A percentile compares a stretch with the other conserved stretches of the same genome.
Conservation (phyloP, 805 yeast genomes). For the Pichia phayaonensis region DNA sequence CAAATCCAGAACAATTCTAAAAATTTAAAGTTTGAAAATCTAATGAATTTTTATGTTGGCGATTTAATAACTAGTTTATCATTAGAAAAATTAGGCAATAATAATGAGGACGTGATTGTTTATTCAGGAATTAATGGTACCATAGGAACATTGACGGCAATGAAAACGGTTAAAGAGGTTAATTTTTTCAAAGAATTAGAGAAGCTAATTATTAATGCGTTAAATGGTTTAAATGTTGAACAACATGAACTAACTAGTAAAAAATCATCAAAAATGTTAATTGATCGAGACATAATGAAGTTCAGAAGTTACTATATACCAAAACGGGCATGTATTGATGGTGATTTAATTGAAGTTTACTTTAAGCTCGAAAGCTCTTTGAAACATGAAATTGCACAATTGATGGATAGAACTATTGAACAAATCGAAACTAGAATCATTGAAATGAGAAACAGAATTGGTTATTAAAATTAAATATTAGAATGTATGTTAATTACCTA, state of each 20-base stretch:
- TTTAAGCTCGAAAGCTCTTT: constrained; percentile 28
- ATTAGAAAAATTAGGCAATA: constrained; percentile 45
- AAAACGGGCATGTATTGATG: constrained; percentile 69
- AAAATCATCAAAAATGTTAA: constrained; percentile 26
- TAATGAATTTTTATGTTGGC: constrained; percentile 54
- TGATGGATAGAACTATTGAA: constrained; percentile 38
- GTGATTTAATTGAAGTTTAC: constrained; percentile 71
- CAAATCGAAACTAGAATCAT: constrained; percentile 46
- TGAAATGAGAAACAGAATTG: constrained; percentile 40
- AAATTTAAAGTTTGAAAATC: constrained; percentile 35
- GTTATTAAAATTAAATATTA: constrained; percentile 13
- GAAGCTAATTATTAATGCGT: constrained; percentile 31
- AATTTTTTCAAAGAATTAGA: constrained; percentile 53
- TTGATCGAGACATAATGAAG: constrained; percentile 59
- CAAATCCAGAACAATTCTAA: background rate
- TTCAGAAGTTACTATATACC: constrained; percentile 83
- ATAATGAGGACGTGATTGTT: constrained; percentile 59
- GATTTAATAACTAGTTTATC: constrained; percentile 65
- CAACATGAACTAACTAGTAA: constrained; percentile 30
- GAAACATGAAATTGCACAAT: constrained; percentile 32
- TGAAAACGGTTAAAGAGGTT: constrained; percentile 54
- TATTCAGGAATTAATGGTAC: constrained; percentile 80
- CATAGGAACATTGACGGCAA: constrained; percentile 65
- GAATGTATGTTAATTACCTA: background rate
- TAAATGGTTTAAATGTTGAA: constrained; percentile 28